Conservation (phyloP, 1,284 basidiomycete species). For the Cryptococcus sp. region DNA sequence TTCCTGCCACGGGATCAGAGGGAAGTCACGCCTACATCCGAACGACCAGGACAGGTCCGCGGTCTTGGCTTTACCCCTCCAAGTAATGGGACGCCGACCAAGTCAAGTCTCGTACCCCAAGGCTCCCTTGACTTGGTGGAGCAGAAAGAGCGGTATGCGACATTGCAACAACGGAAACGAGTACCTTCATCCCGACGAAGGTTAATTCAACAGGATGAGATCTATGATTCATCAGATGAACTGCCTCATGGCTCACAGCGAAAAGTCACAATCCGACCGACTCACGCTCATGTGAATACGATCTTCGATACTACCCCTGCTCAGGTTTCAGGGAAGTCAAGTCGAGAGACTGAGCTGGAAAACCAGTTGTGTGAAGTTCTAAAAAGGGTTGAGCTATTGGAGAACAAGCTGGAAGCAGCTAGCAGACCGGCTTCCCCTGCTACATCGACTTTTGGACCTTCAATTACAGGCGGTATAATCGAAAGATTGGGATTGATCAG, state of each 20-base stretch:
- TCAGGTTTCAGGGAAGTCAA: not conserved
- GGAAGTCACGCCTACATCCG: constrained; percentile 26
- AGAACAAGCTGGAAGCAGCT: constrained; percentile 14
- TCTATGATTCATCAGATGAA: constrained; percentile 1
- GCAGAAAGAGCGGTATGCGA: not conserved
- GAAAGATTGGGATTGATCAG: constrained; percentile 9
- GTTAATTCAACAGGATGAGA: too few relatives aligned
- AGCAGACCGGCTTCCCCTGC: not conserved
- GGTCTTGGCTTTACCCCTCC: constrained; percentile 5
- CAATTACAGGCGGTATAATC: constrained; percentile 8
- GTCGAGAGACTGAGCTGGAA: constrained; percentile 15
- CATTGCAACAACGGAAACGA: not conserved
- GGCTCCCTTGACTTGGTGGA: too few relatives aligned
- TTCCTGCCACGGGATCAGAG: not conserved
- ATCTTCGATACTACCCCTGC: not conserved
- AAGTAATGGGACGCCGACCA: too few relatives aligned
- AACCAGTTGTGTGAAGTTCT: constrained; percentile 15
- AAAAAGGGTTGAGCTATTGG: constrained; percentile 23
- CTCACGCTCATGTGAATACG: constrained; percentile 1
- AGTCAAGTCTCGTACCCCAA: too few relatives aligned
- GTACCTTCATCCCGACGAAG: too few relatives aligned
- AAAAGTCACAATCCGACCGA: constrained; percentile 11
- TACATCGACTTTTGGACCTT: constrained; percentile 3
- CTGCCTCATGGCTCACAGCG: constrained; percentile 7
- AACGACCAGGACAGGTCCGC: constrained; percentile 4